A percentile compares a stretch with the other conserved stretches of the same genome.
These are phyloP conservation scores for Apiospora sp. DNA, from an alignment of 2,329 filamentous ascomycete genomes.

Conservation along the genomic window DNA sequence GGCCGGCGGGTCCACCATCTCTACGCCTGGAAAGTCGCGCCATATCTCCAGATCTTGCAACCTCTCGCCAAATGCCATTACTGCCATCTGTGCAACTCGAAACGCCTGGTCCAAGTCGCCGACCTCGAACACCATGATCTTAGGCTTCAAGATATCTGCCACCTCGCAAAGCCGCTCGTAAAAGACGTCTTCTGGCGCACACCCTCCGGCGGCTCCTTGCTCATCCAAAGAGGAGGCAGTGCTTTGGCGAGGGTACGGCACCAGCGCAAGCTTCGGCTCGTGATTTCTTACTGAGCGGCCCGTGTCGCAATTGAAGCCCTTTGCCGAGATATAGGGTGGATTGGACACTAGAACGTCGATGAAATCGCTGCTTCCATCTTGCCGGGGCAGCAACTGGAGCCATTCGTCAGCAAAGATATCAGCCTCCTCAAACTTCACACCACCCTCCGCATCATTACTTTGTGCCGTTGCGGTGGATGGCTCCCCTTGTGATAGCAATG, in stretches of 20 bases:
- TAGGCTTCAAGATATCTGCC: slow-evolving; percentile 57
- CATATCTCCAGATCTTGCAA: slow-evolving; percentile 68
- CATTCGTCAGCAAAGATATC: slow-evolving; percentile 58
- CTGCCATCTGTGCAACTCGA: slow-evolving; percentile 65
- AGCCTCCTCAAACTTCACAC: slow-evolving; percentile 54
- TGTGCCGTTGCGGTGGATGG: background rate
- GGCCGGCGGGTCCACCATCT: slow-evolving; percentile 36
- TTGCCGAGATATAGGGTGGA: slow-evolving; percentile 85
- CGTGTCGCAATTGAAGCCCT: slow-evolving; percentile 68
- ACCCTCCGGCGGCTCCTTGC: slow-evolving; percentile 28
- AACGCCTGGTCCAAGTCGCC: slow-evolving; percentile 73
- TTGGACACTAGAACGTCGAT: slow-evolving; percentile 83
- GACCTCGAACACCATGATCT: slow-evolving; percentile 73
- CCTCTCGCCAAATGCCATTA: slow-evolving; percentile 35
- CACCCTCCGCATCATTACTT: slow-evolving; percentile 34
- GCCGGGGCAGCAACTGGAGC: slow-evolving; percentile 33
- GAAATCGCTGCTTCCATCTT: background rate
- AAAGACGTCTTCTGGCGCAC: slow-evolving; percentile 62
- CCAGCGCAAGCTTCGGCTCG: slow-evolving; percentile 83
- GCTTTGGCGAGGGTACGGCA: slow-evolving; percentile 51
- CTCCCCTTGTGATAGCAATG: background rate
- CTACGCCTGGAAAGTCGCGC: slow-evolving; percentile 69
- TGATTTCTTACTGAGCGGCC: slow-evolving; percentile 78
- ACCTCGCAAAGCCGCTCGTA: slow-evolving; percentile 71
- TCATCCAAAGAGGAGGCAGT: too few species aligned